Evolutionary conservation across 352 stramenopile genomes (phyloP).

Genomic region (Thraustochytrium striatum): DNA sequence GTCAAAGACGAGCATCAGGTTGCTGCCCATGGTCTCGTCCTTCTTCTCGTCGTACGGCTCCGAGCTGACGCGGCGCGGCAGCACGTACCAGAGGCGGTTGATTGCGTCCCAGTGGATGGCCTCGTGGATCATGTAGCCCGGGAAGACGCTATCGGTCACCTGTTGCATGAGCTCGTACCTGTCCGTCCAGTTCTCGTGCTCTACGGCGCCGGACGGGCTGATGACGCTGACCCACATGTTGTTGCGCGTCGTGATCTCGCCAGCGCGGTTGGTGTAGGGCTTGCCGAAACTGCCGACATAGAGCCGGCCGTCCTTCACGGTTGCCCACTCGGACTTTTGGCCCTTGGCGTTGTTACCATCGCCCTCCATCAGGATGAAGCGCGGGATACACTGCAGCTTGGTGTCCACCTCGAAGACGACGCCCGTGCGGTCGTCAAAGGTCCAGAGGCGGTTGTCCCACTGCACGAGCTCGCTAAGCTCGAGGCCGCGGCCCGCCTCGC

Average conservation of each 20-base stretch:
- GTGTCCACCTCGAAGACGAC: constrained; percentile 90
- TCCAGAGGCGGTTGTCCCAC: constrained; percentile 80
- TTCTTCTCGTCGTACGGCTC: constrained; percentile 89
- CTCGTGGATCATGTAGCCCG: constrained; percentile 95
- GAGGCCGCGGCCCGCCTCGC: constrained; percentile 89
- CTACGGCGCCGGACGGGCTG: constrained; percentile 68
- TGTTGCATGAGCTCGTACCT: constrained; percentile 86
- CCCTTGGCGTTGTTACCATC: constrained; percentile 91
- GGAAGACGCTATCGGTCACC: constrained; percentile 77
- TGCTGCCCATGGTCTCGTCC: constrained; percentile 86
- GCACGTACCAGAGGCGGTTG: constrained; percentile 93
- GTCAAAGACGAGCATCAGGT: constrained; percentile 78
- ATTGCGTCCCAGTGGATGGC: constrained; percentile 90
- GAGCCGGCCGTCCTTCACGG: constrained; percentile 95
- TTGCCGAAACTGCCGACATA: constrained; percentile 92
- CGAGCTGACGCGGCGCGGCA: constrained; percentile 88
- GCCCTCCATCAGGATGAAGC: constrained; percentile 94
- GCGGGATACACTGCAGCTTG: constrained; percentile 65
- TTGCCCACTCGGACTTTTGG: constrained; percentile 98
- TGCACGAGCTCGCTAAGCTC: constrained; percentile 87
- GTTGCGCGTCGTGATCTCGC: constrained; percentile 85
- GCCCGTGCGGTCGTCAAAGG: constrained; percentile 95
- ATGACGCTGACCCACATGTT: constrained; percentile 94
- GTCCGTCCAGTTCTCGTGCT: constrained; percentile 85
- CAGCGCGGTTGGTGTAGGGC: constrained; percentile 82